Evolutionary conservation across 2,329 filamentous ascomycete genomes (phyloP), one percentile per base, ranked within the genome.

Genomic region (Orbilia quercus): DNA sequence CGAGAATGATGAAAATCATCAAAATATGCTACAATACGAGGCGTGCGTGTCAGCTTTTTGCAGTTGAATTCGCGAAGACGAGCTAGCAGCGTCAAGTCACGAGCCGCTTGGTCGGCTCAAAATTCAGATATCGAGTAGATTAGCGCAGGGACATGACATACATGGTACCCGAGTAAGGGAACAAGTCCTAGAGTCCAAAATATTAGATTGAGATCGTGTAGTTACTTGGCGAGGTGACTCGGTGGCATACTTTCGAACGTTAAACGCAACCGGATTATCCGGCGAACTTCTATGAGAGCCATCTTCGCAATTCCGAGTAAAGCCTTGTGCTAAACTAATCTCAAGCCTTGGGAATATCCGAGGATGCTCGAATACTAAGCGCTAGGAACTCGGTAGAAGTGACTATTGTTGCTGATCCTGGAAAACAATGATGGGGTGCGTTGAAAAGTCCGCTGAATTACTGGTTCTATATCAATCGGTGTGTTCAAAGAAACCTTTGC

Each of bases 1-100:
- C 88, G 70, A 97, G 84, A 64, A 91, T 93, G 79, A 99, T 96
- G 77, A 99, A 84, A 78, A 99, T 92, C 95, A 99, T 99, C 81
- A 99, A 87, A 76, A 98, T 90, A 87, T 99, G 87, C 69, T 73
- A 12, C 7, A 23, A 22, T 14, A 20, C 3, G 16, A 31, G 7
- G 20, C n/a, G 20, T 12, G 18, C 14, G 18, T 34, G 42, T 72
- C 31, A 72, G 66, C 36, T 5, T 34, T 20, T 28, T 2, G 25
- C 7, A 7, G 9, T 6, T 14, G 3, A 23, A 34, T 22, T 23
- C 31, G 5, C n/a, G 23, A 9, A n/a, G 6, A 11, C 11, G 23
- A 45, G 20, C 12, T n/a, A 20, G 42, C 6, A 20, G n/a, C n/a
- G n/a, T n/a, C n/a, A n/a, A n/a, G n/a, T n/a, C n/a, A n/a, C n/a